Conservation (phyloP, 1,284 basidiomycete species). For the Ceratobasidium sp. region DNA sequence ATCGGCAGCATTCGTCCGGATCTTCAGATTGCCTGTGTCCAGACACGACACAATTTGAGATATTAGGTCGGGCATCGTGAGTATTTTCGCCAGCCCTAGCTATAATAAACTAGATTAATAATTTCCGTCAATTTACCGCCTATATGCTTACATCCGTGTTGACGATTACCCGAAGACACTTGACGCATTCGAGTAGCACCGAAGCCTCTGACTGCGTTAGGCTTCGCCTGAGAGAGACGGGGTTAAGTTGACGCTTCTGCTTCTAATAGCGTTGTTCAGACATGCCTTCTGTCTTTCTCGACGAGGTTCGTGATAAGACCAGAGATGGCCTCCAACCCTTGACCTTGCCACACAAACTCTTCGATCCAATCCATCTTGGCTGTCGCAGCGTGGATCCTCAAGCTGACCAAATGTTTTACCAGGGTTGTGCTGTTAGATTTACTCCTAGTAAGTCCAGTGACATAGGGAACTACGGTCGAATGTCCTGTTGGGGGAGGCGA, state of each 20-base stretch:
- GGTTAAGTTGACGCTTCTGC: neutral
- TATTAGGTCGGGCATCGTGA: constrained; percentile 75
- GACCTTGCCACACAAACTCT: constrained; percentile 75
- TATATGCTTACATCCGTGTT: constrained; percentile 80
- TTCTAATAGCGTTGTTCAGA: neutral
- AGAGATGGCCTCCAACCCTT: constrained; percentile 77
- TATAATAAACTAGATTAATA: constrained; percentile 54
- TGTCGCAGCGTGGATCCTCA: constrained; percentile 90
- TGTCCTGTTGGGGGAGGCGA: neutral
- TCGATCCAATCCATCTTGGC: constrained; percentile 84
- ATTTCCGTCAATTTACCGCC: neutral
- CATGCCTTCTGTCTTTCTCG: constrained; percentile 65
- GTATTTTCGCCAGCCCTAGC: constrained; percentile 80
- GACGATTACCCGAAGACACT: constrained; percentile 84
- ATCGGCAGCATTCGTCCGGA: constrained; percentile 80
- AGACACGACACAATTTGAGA: constrained; percentile 82
- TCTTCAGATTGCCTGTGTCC: constrained; percentile 71
- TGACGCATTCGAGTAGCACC: constrained; percentile 79
- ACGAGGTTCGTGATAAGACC: constrained; percentile 71
- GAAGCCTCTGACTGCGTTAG: constrained; percentile 76
- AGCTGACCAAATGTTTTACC: constrained; percentile 82
- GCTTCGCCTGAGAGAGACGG: constrained; percentile 50
- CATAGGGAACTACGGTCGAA: constrained; percentile 49
- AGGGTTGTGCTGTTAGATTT: constrained; percentile 72
- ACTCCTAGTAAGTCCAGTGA: constrained; percentile 53